phyloP scores from a whole-genome alignment of 2,329 filamentous ascomycete genomes.

The Metarhizium rileyi region DNA sequence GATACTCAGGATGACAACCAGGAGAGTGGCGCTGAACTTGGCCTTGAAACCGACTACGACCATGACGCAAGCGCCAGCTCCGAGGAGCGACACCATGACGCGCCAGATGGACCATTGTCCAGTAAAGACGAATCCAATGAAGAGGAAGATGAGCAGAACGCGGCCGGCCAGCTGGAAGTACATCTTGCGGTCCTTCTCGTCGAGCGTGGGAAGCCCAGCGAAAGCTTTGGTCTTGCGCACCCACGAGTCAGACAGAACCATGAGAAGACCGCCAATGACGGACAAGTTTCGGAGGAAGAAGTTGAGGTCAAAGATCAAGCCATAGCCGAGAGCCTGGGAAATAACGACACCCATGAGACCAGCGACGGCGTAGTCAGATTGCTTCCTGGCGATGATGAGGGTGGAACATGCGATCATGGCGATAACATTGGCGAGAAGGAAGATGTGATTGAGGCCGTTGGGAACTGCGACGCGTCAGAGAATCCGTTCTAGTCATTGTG shows the following conservation, averaged over 20 bases:
- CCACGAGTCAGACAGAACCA: conserved; percentile 96
- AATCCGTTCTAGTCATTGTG: not conserved
- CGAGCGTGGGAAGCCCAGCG: conserved; percentile 82
- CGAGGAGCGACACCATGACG: conserved; percentile 72
- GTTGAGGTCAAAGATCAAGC: conserved; percentile 97
- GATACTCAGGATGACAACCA: conserved; percentile 89
- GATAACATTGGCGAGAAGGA: conserved; percentile 83
- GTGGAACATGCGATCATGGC: conserved; percentile 75
- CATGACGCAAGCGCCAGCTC: conserved; percentile 91
- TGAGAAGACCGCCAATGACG: conserved; percentile 91
- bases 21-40: conserved; percentile 92
- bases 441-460: conserved; percentile 77
- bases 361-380: conserved; percentile 85
- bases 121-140: conserved; percentile 91
- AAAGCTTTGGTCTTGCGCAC: conserved; percentile 96
- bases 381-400: conserved; percentile 83
- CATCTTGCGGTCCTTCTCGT: conserved; percentile 99
- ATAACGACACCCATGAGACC: conserved; percentile 88
- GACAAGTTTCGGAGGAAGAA: conserved; percentile 99
- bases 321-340: conserved; percentile 90
- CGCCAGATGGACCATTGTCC: conserved; percentile 89
- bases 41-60: conserved; percentile 99
- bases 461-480: conserved; percentile 54
- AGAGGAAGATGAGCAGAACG: conserved; percentile 93
- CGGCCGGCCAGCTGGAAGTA: conserved; percentile 98